These are phyloP conservation scores for Gryganskiella cystojenkinii DNA, from an alignment of 192 early-diverging fungal species.

Conservation along the genomic window DNA sequence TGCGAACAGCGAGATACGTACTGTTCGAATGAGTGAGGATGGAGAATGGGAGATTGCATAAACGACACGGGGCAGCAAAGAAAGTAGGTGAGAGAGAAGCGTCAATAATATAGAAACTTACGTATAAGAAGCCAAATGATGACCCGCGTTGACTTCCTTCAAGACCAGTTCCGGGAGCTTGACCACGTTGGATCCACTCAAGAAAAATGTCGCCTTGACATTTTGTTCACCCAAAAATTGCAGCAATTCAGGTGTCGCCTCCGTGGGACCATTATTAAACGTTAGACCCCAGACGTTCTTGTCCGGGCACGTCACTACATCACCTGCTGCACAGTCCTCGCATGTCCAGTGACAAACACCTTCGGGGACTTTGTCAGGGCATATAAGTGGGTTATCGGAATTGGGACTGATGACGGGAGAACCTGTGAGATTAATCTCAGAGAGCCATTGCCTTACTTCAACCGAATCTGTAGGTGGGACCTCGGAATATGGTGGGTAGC, in stretches of 20 bases:
- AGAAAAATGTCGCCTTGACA: slow-evolving; percentile 71
- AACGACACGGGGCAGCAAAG: too few relatives aligned
- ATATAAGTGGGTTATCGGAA: slow-evolving; percentile 8
- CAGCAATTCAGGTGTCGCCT: slow-evolving; percentile 56
- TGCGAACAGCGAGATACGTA: too few relatives aligned
- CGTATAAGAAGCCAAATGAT: slow-evolving; percentile 32
- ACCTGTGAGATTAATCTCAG: slow-evolving; percentile 19
- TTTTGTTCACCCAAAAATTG: slow-evolving; percentile 56
- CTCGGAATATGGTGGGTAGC: neutral
- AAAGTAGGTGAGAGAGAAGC: too few relatives aligned
- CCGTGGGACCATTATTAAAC: slow-evolving; percentile 77
- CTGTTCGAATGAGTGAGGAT: too few relatives aligned
- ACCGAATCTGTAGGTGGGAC: slow-evolving; percentile 3
- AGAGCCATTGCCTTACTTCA: slow-evolving; percentile 38
- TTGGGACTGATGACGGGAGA: slow-evolving; percentile 16
- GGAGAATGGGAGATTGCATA: too few relatives aligned
- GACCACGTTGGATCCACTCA: slow-evolving; percentile 68
- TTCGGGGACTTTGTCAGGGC: neutral
- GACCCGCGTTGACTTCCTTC: slow-evolving; percentile 15
- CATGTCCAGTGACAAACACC: slow-evolving; percentile 58
- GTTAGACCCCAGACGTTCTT: slow-evolving; percentile 64
- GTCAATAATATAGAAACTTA: too few relatives aligned
- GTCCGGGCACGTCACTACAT: slow-evolving; percentile 54
- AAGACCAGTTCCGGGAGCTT: slow-evolving; percentile 45
- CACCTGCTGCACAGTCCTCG: slow-evolving; percentile 52